Base-by-base conservation (phyloP, 805 yeast species). In the Lachancea fermentati region DNA sequence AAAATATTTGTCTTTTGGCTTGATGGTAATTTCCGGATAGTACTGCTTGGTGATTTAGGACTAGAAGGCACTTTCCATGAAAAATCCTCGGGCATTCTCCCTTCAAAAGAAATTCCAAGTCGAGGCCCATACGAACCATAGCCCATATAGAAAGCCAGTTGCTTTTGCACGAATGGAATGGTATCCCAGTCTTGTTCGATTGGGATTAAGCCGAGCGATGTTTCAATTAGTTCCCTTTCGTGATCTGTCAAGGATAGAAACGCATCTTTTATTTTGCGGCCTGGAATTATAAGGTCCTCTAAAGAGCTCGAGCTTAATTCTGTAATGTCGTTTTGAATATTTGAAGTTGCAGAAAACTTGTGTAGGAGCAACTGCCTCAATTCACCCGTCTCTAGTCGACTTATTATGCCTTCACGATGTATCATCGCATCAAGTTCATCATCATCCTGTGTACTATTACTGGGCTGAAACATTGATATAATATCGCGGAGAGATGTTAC, bases 51-150 rank as follows among this genome's bases (percentile, higher is more conserved):
- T 4, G 2, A n/a, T 16, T 14, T 14, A 75, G 76, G 42, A 72
- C 67, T 45, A 70, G 71, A 42, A 19, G 80, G 76, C 3, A 65
- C 36, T 18, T 57, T 55, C 53, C 79, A 80, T 1, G 85, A 83
- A 41, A 81, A 63, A 56, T 81, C 87, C 35, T 69, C 71, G 1
- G 85, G 88, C 5, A 68, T 57, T 50, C 47, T n/a, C 67, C 57
- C 42, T 64, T 67, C 66, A 76, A 68, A 47, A 67, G 68, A 60
- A 41, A 81, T 72, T 15, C 74, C 73, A 35, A 74, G 78, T 46
- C 94, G 68, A 1, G 78, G 80, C 0, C 88, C 93, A 71, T 83
- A 76, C 35, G 80, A 68, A 2, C 89, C 89, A 58, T 78, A 84
- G 0, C 80, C 71, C 22, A 80, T 69, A 62, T 71, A 79, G 56